Evolutionary conservation across 2,329 filamentous ascomycete species (phyloP), one percentile per base, ranked within the genome.

Genomic region (Verticillium klebahnii): DNA sequence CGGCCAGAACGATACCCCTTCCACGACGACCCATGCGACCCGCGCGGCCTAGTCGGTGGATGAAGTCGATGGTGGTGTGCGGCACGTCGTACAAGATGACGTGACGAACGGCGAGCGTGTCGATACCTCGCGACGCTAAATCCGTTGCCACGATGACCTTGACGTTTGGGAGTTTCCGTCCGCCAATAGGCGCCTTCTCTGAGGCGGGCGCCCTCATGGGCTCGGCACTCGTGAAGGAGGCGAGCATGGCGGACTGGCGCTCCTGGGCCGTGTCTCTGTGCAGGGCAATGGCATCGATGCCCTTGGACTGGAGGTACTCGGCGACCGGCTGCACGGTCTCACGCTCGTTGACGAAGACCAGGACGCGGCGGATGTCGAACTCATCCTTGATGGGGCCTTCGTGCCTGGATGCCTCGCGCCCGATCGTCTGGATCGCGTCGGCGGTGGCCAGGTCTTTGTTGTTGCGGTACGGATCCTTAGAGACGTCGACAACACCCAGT

Each of bases 21-120:
- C 95, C 95, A 73, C 95, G 85, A 64, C 93, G 85, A 2, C 93
- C 93, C 92, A 98, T 98, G 37, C 95, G 86, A 0, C 95, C 95
- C 1, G 95, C 92, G 62, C 95, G 85, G 17, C 95, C 95, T 5
- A 98, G 85, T 17, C 96, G 89, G 75, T 99, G 96, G 70, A 99
- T 97, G 70, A 99, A 99, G 75, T 99, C 96, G 63, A 99, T 96
- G 0, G 93, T 96, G 0, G 92, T 96, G 72, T 98, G 94, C 5
- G 95, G 95, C n/a, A 99, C 94, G 73, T 99, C 93, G 74, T 97
- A 98, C 31, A 99, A 78, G 60, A 99, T 89, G 59, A 99, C 95
- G 67, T 96, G 92, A 62, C 91, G 85, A 19, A 98, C 94, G 19
- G 92, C 90, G 34, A 97, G 78, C 0, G 95, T 99, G 74, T 99